Percentiles rank a stretch among this genome's conserved stretches.
Conservation (phyloP, 805 yeast genomes). For the Candida anglica region DNA sequence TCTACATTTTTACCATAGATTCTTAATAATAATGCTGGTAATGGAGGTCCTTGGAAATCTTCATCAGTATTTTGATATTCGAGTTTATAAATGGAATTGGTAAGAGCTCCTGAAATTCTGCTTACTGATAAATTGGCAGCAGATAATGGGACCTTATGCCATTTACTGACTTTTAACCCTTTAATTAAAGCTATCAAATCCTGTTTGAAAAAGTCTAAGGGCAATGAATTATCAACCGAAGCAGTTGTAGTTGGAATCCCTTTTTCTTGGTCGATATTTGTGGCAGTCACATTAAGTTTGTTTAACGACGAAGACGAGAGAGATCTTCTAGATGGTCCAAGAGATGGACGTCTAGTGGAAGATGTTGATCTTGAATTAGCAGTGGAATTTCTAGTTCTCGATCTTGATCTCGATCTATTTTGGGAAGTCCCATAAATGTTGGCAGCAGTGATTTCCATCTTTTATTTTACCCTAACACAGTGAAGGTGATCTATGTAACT, state of each 20-base stretch:
- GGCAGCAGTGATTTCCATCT: slow-evolving; percentile 13
- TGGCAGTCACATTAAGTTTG: slow-evolving; percentile 23
- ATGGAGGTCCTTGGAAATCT: slow-evolving; percentile 28
- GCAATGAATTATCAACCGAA: slow-evolving; percentile 69
- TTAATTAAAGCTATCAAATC: slow-evolving; percentile 68
- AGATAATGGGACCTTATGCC: slow-evolving; percentile 58
- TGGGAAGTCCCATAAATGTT: slow-evolving; percentile 12
- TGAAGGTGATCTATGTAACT: slow-evolving; percentile 3
- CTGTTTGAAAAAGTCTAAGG: slow-evolving; percentile 78
- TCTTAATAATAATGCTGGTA: slow-evolving; percentile 66
- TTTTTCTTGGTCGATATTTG: slow-evolving; percentile 25
- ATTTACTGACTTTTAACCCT: slow-evolving; percentile 65
- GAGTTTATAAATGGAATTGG: slow-evolving; percentile 82
- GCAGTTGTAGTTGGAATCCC: slow-evolving; percentile 52
- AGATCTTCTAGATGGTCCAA: slow-evolving; percentile 26
- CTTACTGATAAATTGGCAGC: slow-evolving; percentile 44
- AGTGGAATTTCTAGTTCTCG: slow-evolving; percentile 27
- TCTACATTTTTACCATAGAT: slow-evolving; percentile 88
- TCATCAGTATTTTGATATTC: slow-evolving; percentile 44
- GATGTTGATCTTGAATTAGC: slow-evolving; percentile 32
- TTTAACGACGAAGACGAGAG: slow-evolving; percentile 30
- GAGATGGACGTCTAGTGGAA: slow-evolving; percentile 31
- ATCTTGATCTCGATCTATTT: slow-evolving; percentile 36
- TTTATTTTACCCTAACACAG: too few relatives aligned
- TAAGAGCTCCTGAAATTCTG: slow-evolving; percentile 88